Base-by-base conservation (phyloP, 2,329 filamentous ascomycete species). In the Cladophialophora bantiana region DNA sequence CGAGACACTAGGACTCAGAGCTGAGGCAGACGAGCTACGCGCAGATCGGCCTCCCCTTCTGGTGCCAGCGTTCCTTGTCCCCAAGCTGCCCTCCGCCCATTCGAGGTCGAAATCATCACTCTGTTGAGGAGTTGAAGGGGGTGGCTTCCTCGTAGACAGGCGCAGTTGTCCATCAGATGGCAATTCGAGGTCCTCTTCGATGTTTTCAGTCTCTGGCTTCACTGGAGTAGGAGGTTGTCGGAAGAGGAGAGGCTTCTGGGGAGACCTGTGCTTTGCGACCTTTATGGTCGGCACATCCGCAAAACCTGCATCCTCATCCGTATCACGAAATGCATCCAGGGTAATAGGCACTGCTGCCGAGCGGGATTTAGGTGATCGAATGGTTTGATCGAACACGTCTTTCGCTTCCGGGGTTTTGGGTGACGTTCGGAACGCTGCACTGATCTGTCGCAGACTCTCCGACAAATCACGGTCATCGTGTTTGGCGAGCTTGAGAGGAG, bases 61-160 rank as follows among this genome's bases (percentile, higher is more conserved):
- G 13, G 93, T 97, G 53, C 94, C 94, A 45, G 91, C 94, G 79
- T 94, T 94, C 65, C 94, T 88, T 53, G 94, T 96, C 45, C 94
- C 93, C 66, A 97, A 84, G 77, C 94, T 97, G 63, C 93, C 94
- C 79, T 98, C 95, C 60, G 91, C 92, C 91, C 94, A 96, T 75
- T 97, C 89, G 67, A 82, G 68, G 72, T 91, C 94, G 72, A 96
- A 88, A 68, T 97, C 94, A 60, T 96, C 92, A 59, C 82, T 80
- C 69, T 84, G 85, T 13, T 84, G 83, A 4, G 89, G 87, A 2
- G 88, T 89, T 74, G 86, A 88, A 20, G 89, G 86, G 40, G 87
- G 86, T 40, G 90, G 86, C 74, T 79, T 81, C 48, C 84, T 86
- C 7, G 78, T 75, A 42, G 88, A 88, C 38, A 94, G 82, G 73